Conservation (phyloP, 2,329 filamentous ascomycete genomes). For the Polytolypa hystricis region DNA sequence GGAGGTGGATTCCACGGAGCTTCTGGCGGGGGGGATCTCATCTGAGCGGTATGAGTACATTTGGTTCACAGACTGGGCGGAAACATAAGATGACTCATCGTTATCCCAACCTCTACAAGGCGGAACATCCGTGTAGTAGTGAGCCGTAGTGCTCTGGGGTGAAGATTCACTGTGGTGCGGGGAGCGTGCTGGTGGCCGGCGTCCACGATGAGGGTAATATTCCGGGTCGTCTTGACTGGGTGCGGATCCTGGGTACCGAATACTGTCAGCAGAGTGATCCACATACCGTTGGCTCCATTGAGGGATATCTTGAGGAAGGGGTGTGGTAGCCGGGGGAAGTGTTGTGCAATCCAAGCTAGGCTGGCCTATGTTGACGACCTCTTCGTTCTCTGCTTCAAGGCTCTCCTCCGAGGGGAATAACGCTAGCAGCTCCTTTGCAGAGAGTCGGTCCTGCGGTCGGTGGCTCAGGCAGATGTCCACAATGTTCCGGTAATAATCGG, state of each 20-base stretch:
- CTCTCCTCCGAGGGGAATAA: constrained; percentile 47
- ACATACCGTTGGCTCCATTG: constrained; percentile 4
- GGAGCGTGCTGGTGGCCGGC: not conserved
- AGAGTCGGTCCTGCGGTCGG: constrained; percentile 58
- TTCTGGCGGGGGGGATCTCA: too few species aligned
- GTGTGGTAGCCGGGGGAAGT: constrained; percentile 11
- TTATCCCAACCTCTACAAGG: not conserved
- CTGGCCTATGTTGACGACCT: too few species aligned
- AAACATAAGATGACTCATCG: not conserved
- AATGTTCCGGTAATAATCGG: constrained; percentile 66
- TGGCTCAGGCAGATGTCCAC: constrained; percentile 67
- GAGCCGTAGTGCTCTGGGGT: not conserved
- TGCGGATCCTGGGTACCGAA: constrained; percentile 9
- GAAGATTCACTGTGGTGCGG: not conserved
- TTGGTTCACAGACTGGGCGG: not conserved
- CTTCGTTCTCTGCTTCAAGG: not conserved
- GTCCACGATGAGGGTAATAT: not conserved
- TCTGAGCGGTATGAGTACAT: too few species aligned
- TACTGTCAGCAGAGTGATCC: constrained; percentile 8
- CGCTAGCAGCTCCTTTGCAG: constrained; percentile 60
- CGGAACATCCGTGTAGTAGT: not conserved
- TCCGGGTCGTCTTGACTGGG: constrained; percentile 9
- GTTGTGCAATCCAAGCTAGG: too few species aligned
- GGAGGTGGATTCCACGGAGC: too few species aligned
- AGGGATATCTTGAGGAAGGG: constrained; percentile 7